Evolutionary conservation across 2,329 filamentous ascomycete species (phyloP), one percentile per base, ranked within the genome.

Genomic region (Dissoconium aciculare): DNA sequence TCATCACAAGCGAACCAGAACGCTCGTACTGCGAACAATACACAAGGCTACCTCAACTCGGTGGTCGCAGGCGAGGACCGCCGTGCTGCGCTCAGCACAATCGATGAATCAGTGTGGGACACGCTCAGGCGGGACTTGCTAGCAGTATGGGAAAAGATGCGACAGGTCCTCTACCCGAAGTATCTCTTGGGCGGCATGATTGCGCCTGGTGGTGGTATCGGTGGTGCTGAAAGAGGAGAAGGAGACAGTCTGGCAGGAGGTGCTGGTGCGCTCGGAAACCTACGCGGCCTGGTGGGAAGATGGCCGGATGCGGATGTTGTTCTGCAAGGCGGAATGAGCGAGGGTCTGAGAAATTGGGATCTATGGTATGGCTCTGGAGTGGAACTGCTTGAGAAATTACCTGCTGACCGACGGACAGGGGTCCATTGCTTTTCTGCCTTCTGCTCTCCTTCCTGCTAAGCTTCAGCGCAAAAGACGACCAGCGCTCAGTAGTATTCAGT

Each of bases 111-210:
- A 2, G 89, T 98, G 24, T 98, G 89, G 89, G 82, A 87, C 26
- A 98, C 89, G n/a, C 65, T 98, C 37, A 82, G 80, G 31, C 78
- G 89, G 44, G 89, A 98, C 56, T 62, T 98, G 42, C 60, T 87
- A 5, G 89, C 84, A 15, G 83, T 95, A 19, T 95, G 89, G 87
- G 80, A 82, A 60, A 98, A 98, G 67, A 83, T 98, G 76, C 77
- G 81, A 56, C 87, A 94, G 64, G 89, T 98, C 23, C 71, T 98
- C 37, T 98, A 83, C 59, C 89, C 89, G 11, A 85, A 85, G 51
- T 95, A 95, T 60, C 68, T 98, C 28, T 76, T 98, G 14, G 72
- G 72, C 24, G 72, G 72, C 23, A 64, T 75, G 49, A 57, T 77
- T 57, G 58, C 65, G 40, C 56, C 63, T 30, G 64, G 67, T 17